phyloP scores from a whole-genome alignment of 768 basidiomycete genomes.

The Suillus brevipes region DNA sequence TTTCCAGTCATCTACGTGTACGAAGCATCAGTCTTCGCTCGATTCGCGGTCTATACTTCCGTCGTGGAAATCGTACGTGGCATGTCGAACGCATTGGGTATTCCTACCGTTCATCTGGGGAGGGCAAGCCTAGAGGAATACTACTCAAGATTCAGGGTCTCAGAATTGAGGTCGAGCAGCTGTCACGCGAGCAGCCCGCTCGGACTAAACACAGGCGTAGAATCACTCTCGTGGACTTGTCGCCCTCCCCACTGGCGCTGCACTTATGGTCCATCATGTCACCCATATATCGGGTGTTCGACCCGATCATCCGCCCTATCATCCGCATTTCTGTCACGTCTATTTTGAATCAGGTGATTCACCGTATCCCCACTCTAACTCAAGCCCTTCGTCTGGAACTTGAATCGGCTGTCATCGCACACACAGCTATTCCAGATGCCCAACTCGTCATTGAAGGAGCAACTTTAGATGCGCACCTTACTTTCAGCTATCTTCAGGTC shows the following conservation, averaged over 20 bases:
- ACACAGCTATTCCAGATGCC: constrained; percentile 51
- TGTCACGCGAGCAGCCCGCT: constrained; percentile 19
- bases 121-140: constrained; percentile 52
- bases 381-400: constrained; percentile 70
- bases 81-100: constrained; percentile 67
- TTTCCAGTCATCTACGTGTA: constrained; percentile 63
- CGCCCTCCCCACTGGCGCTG: constrained; percentile 37
- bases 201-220: constrained; percentile 36
- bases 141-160: constrained; percentile 64
- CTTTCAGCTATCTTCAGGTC: constrained; percentile 52
- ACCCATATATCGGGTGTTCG: constrained; percentile 44
- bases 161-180: constrained; percentile 48
- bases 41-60: constrained; percentile 73
- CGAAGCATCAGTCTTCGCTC: constrained; percentile 77
- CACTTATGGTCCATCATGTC: constrained; percentile 34
- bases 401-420: constrained; percentile 51
- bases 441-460: constrained; percentile 52
- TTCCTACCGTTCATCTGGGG: constrained; percentile 52
- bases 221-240: constrained; percentile 42
- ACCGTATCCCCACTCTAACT: constrained; percentile 65
- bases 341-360: constrained; percentile 57
- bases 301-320: constrained; percentile 63
- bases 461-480: constrained; percentile 52
- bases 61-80: constrained; percentile 52
- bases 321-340: constrained; percentile 56